Evolutionary conservation across 208 protist genomes (phyloP).

Genomic region (Trypanosoma lewisi): DNA sequence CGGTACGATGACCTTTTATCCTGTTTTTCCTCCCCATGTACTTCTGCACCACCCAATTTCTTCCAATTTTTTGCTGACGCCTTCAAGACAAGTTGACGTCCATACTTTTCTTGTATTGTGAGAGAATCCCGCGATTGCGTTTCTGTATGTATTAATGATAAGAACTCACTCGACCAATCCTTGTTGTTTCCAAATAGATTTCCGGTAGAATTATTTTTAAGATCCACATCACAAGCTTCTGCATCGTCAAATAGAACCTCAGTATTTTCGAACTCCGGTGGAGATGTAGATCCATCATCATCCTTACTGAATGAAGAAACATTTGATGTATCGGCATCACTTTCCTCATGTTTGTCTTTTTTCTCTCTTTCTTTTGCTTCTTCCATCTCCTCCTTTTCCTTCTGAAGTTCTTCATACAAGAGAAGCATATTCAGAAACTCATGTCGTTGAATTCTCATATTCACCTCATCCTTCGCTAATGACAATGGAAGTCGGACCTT

Average conservation of each 20-base stretch:
- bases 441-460: conserved; percentile 13
- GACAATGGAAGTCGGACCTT: conserved; percentile 21
- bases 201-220: neutral
- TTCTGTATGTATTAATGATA: neutral
- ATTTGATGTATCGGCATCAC: neutral
- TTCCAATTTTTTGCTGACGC: neutral
- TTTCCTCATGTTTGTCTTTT: neutral
- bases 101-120: conserved; percentile 3
- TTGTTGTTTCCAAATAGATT: neutral
- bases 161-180: neutral
- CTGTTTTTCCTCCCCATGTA: neutral
- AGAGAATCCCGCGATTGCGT: neutral
- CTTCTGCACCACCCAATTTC: neutral
- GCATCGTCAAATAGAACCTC: neutral
- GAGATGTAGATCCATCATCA: neutral
- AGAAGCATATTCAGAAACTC: conserved; percentile 21
- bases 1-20: neutral
- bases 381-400: neutral
- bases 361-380: neutral
- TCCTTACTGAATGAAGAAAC: neutral
- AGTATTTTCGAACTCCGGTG: neutral
- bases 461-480: conserved; percentile 3
- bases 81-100: neutral
- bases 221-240: neutral
- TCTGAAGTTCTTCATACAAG: conserved; percentile 10